A percentile compares a stretch with the other conserved stretches of the same genome.
Evolutionary conservation across 1,284 basidiomycete genomes (phyloP).

Genomic region (Marasmius sp.): DNA sequence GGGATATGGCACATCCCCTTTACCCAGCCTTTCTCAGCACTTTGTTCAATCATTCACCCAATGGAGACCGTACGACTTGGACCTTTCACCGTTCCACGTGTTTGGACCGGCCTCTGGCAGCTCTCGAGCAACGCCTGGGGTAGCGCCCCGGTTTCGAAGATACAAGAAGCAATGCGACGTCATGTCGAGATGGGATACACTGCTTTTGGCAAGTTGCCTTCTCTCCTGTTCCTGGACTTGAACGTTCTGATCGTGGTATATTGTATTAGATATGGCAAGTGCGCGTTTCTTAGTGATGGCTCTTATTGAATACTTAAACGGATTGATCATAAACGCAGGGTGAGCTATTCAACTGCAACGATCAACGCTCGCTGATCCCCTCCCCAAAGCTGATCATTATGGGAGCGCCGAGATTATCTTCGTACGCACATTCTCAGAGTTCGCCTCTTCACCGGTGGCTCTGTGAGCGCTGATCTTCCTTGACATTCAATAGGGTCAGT

Average conservation of each 20-base stretch:
- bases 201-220: slow-evolving; percentile 60
- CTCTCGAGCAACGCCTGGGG: slow-evolving; percentile 83
- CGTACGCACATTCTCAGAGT: slow-evolving; percentile 39
- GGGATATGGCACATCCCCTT: background rate
- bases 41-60: slow-evolving; percentile 1
- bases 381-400: slow-evolving; percentile 72
- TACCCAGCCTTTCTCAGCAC: background rate
- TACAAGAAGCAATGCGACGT: slow-evolving; percentile 65
- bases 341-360: slow-evolving; percentile 1
- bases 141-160: slow-evolving; percentile 61
- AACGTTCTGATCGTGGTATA: slow-evolving; percentile 6
- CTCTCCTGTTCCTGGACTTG: slow-evolving; percentile 1
- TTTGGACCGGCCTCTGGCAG: slow-evolving; percentile 82
- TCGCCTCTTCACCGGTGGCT: slow-evolving; percentile 1
- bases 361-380: slow-evolving; percentile 4
- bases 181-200: slow-evolving; percentile 67
- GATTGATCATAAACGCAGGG: background rate
- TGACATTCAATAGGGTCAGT: slow-evolving; percentile 56
- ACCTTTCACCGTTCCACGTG: slow-evolving; percentile 56
- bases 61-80: slow-evolving; percentile 63
- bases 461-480: slow-evolving; percentile 7
- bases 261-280: slow-evolving; percentile 53
- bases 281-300: slow-evolving; percentile 1
- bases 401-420: slow-evolving; percentile 78
- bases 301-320: background rate